Evolutionary conservation across 2,329 filamentous ascomycete species (phyloP), one percentile per base, ranked within the genome.

Genomic region (Ceratocystis huliohia): DNA sequence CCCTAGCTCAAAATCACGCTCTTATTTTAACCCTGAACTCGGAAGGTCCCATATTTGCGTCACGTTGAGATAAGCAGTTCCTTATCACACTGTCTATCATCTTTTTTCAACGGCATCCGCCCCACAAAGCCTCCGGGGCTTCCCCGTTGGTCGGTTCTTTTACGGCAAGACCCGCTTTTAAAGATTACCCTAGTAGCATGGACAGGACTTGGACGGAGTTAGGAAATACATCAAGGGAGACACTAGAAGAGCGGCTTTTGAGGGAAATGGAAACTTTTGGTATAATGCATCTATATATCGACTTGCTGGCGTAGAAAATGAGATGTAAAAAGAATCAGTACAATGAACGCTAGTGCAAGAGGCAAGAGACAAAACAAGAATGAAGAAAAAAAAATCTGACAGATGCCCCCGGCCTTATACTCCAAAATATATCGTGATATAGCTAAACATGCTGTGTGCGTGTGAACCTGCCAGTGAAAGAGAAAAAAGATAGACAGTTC

Each of bases 341-440:
- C 53, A 59, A 59, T 25, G 53, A 59, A 33, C 53, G 53, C 53
- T 63, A n/a, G 30, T 63, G 45, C n/a, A 37, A 15, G 48, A 48
- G 5, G n/a, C 50, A 28, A 8, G 33, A 37, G 37, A 48, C 22
- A 48, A 50, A 41, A 62, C 2, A 28, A n/a, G 46, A 48, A 46
- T 30, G 28, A 41, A 64, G 22, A 64, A 50, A 37, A 28, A 48
- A 28, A 8, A 46, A 13, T 3, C 48, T 15, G 25, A 25, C 48
- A 4, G 3, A 41, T 15, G 37, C 37, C 37, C 37, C 37, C 37
- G 37, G 37, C 37, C 37, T 41, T 41, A 28, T 28, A 53, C 48
- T 53, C 48, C 20, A 53, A 41, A 41, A 53, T 53, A 5, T 53
- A 53, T n/a, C 48, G 10, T 53, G 20, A 53, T 53, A 50, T 20